Base-by-base conservation (phyloP, 495 filamentous ascomycete genomes). In the Lindgomyces ingoldianus region DNA sequence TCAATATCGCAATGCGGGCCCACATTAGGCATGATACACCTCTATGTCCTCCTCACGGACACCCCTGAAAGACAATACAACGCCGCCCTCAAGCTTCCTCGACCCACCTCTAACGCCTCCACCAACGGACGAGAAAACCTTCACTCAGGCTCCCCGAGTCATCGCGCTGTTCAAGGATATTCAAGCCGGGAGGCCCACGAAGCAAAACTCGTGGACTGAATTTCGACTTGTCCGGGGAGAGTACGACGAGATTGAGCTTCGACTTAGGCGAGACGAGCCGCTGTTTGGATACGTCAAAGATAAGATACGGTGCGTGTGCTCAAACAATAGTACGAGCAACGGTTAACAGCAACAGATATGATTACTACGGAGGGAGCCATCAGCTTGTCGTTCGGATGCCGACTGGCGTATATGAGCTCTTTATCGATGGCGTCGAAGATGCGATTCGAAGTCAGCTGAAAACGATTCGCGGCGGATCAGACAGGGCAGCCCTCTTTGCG, bases 361-460 rank as follows among this genome's bases (percentile, higher is more conserved):
- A 62, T n/a, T 54, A 63, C 60, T 18, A 65, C 55, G 54, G n/a
- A 59, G 55, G 45, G 1, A 65, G 22, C 1, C 18, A 18, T 22
- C 3, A 10, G 30, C 30, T 65, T 1, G 53, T 65, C 25, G 62
- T 65, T 60, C 55, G 62, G 4, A 65, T 65, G 62, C 62, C 62
- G 1, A 59, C 62, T 21, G 62, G 26, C 3, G 24, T 65, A 59
- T 55, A 59, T 14, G 53, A 60, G 30, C 62, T 41, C 44, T 65
- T 65, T 33, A 65, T 65, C 22, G 62, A 65, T 19, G 30, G 36
- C 19, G 53, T 65, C 1, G 53, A 65, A 55, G 62, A 65, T 44
- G 62, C 21, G 3, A 65, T 65, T 65, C 62, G 62, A 14, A 65
- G 30, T 44, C 55, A 60, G 55, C 55, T 65, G 55, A 65, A 60